Evolutionary conservation across 2,329 filamentous ascomycete species (phyloP).

Genomic region (Monosporascus sp.): DNA sequence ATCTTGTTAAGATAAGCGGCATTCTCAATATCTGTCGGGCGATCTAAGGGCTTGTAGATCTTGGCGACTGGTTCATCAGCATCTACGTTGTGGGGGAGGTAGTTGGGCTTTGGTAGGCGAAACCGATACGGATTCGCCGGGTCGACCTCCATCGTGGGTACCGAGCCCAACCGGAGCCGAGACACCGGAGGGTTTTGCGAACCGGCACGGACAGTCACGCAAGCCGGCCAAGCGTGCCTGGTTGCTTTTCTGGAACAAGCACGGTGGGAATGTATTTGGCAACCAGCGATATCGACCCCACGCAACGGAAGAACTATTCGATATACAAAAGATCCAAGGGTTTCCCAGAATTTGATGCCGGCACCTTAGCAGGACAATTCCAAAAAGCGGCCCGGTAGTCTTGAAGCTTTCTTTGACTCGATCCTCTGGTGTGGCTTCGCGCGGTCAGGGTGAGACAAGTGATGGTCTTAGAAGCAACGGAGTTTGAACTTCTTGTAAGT

Average conservation of each 20-base stretch:
- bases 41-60: slow-evolving; percentile 43
- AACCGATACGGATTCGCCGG: slow-evolving; percentile 39
- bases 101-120: slow-evolving; percentile 53
- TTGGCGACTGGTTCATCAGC: slow-evolving; percentile 46
- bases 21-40: slow-evolving; percentile 48
- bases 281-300: too few species aligned
- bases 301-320: too few species aligned
- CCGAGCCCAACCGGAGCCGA: slow-evolving; percentile 1
- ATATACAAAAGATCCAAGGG: too few species aligned
- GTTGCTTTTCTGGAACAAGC: too few species aligned
- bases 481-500: not conserved
- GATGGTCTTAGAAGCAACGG: not conserved
- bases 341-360: too few species aligned
- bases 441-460: too few species aligned
- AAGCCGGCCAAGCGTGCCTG: not conserved
- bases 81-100: slow-evolving; percentile 50
- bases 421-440: too few species aligned
- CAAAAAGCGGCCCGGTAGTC: too few species aligned
- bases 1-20: slow-evolving; percentile 52
- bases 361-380: too few species aligned
- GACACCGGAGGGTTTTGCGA: not conserved
- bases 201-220: not conserved
- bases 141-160: slow-evolving; percentile 34
- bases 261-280: too few species aligned
- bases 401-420: too few species aligned